Percentiles rank a stretch among this genome's conserved stretches.
These are phyloP conservation scores for Linnemannia hyalina DNA, from an alignment of 192 early-diverging fungal species.

Conservation along the genomic window DNA sequence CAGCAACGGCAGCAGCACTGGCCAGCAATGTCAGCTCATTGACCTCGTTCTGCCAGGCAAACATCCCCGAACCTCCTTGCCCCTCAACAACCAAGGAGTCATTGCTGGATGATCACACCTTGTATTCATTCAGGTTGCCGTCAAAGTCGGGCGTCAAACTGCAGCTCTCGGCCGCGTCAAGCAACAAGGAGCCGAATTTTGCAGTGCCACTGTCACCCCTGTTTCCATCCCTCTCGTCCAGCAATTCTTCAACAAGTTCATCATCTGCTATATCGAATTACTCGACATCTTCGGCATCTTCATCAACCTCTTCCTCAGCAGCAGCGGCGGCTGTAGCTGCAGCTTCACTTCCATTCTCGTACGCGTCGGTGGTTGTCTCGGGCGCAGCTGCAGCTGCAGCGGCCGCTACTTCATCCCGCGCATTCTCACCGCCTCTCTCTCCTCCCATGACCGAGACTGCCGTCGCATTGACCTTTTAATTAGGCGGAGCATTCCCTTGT, in stretches of 20 bases:
- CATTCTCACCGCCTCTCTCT: slow-evolving; percentile 26
- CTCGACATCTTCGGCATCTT: slow-evolving; percentile 1
- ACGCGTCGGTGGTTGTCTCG: slow-evolving; percentile 40
- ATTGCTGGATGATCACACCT: background rate
- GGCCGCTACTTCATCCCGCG: slow-evolving; percentile 9
- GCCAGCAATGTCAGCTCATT: slow-evolving; percentile 20
- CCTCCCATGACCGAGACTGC: slow-evolving; percentile 3
- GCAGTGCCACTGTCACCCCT: slow-evolving; percentile 2
- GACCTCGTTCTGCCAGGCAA: slow-evolving; percentile 49
- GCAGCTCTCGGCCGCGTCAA: background rate
- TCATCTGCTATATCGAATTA: background rate
- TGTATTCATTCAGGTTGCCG: slow-evolving; percentile 1
- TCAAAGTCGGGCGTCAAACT: slow-evolving; percentile 5
- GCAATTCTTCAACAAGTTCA: background rate
- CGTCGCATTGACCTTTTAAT: slow-evolving; percentile 22
- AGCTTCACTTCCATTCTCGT: slow-evolving; percentile 24
- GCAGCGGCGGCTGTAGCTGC: slow-evolving; percentile 34
- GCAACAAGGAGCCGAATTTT: slow-evolving; percentile 3
- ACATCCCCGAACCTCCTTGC: slow-evolving; percentile 38
- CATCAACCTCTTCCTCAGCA: background rate
- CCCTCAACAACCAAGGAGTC: background rate
- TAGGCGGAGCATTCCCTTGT: background rate
- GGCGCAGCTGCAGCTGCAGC: slow-evolving; percentile 21
- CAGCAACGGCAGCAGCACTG: background rate
- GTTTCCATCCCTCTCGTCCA: slow-evolving; percentile 21